These are phyloP conservation scores for Leccinum longicurvipes DNA, from an alignment of 768 basidiomycete genomes.

Conservation along the genomic window DNA sequence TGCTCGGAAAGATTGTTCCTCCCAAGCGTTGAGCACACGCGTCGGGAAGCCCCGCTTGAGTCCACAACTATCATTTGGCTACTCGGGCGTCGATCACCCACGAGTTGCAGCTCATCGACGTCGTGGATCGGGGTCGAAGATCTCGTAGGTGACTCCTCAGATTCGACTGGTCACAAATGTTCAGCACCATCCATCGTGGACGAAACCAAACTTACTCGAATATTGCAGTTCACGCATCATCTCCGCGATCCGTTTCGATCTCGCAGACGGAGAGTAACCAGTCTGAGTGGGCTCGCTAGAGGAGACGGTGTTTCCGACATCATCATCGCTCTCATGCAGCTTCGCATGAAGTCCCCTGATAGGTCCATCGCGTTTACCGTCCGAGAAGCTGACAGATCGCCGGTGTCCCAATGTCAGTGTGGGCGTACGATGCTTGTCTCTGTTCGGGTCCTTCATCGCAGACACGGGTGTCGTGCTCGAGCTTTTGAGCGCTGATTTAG, in stretches of 20 bases:
- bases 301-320: conserved; percentile 23
- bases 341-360: conserved; percentile 57
- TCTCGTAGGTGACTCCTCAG: conserved; percentile 58
- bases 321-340: conserved; percentile 38
- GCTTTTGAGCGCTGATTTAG: conserved; percentile 43
- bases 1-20: conserved; percentile 35
- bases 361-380: conserved; percentile 88
- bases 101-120: conserved; percentile 45
- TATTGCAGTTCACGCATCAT: conserved; percentile 75
- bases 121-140: conserved; percentile 44
- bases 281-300: conserved; percentile 18
- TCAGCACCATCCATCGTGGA: conserved; percentile 4
- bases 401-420: conserved; percentile 48
- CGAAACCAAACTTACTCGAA: conserved; percentile 51
- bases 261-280: conserved; percentile 51
- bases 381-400: conserved; percentile 96
- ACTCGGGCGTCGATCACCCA: conserved; percentile 41
- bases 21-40: conserved; percentile 45
- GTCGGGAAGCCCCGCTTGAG: conserved; percentile 31
- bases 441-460: conserved; percentile 51
- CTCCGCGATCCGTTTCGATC: conserved; percentile 78
- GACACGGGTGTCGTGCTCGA: conserved; percentile 53
- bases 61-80: conserved; percentile 25
- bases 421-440: conserved; percentile 54
- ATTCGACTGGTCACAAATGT: conserved; percentile 22